Percentiles rank a stretch among this genome's conserved stretches.
Conservation (phyloP, 441 rosid genomes). For the Jatropha multifida region DNA sequence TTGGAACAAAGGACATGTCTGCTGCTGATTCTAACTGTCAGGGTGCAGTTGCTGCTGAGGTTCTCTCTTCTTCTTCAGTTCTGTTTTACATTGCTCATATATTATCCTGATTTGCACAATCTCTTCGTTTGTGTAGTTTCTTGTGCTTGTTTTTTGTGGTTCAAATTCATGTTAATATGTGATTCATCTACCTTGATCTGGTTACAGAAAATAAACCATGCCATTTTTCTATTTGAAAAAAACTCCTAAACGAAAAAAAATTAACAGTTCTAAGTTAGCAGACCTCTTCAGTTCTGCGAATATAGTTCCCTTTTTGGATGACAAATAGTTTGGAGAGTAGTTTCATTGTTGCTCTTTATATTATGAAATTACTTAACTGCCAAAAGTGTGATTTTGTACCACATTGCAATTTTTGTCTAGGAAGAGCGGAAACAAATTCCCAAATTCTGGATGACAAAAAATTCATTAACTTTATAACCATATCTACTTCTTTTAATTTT, state of each 20-base stretch:
- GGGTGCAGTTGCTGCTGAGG: conserved; percentile 61
- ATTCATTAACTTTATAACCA: neutral
- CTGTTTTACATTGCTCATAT: neutral
- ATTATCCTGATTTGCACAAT: neutral
- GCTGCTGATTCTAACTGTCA: conserved; percentile 57
- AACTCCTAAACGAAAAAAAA: neutral
- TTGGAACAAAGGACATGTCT: conserved; percentile 58
- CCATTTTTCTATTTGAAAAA: neutral
- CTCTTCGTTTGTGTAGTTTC: conserved; percentile 12
- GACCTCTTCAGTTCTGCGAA: neutral
- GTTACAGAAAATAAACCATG: neutral
- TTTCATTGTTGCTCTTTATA: conserved; percentile 1
- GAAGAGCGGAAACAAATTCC: neutral
- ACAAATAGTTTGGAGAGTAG: neutral
- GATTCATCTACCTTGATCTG: neutral
- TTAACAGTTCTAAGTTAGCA: neutral
- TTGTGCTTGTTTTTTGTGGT: neutral
- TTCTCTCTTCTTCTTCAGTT: conserved; percentile 32
- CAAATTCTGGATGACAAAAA: neutral
- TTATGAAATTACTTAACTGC: neutral
- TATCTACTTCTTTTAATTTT: neutral
- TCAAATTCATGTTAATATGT: neutral
- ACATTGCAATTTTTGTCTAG: neutral
- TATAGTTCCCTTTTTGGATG: neutral
- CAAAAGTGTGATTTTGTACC: neutral